Evolutionary conservation across 345 rosid species (phyloP).

Genomic region (Salix arbutifolia): DNA sequence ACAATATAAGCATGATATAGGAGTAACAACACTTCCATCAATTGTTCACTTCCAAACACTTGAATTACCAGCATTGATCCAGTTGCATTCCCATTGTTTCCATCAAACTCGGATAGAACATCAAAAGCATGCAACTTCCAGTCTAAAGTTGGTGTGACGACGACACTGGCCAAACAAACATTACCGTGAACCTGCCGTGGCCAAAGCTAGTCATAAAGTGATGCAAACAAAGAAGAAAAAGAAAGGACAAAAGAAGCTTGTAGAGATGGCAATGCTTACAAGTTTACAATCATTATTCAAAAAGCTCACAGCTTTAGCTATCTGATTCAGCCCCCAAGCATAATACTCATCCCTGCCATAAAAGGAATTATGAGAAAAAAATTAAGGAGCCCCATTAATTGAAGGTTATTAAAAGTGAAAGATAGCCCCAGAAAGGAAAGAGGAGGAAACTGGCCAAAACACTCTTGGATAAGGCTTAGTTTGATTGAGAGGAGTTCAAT

Average conservation of each 20-base stretch:
- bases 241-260: not conserved
- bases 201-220: constrained; percentile 13
- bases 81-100: constrained; percentile 62
- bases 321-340: constrained; percentile 87
- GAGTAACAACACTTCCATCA: not conserved
- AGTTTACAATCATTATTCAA: constrained; percentile 96
- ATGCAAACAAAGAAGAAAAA: not conserved
- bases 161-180: constrained; percentile 89
- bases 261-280: constrained; percentile 42
- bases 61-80: constrained; percentile 96
- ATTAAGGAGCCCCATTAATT: not conserved
- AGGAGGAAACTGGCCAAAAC: not conserved
- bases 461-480: not conserved
- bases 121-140: constrained; percentile 99
- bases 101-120: constrained; percentile 93
- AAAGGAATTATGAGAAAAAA: constrained; percentile 7
- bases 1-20: not conserved
- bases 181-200: constrained; percentile 88
- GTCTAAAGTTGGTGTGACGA: constrained; percentile 91
- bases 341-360: constrained; percentile 87
- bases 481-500: not conserved
- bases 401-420: not conserved
- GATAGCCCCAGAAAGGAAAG: not conserved
- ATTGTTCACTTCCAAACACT: constrained; percentile 15
- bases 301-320: constrained; percentile 98